Evolutionary conservation across 1,284 basidiomycete genomes (phyloP), one percentile per base, ranked within the genome.

Genomic region (Rhodofomes roseus): DNA sequence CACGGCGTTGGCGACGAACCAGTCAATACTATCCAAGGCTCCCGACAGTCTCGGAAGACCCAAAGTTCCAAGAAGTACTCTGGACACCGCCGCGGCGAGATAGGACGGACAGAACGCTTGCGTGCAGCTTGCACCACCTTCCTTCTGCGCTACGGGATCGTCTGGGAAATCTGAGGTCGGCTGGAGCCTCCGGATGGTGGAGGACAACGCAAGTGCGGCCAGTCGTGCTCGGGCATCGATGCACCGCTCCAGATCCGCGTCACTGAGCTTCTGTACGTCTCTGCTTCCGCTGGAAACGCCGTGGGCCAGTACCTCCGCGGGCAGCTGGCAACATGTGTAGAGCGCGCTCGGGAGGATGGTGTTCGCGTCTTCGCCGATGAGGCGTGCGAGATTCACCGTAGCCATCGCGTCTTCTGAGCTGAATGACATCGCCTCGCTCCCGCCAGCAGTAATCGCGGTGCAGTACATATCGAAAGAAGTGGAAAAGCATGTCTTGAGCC

Each of bases 331-430:
- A 27, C 58, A 60, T 2, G 14, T 52, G 20, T 44, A 44, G 16
- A 62, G 39, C 4, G 61, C 61, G 16, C 36, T 23, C 40, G 61
- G 61, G 22, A 62, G 58, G 48, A 62, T 51, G 14, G 40, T 23
- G 16, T 20, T 31, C 16, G 43, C 46, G 23, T 46, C 56, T 14
- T 52, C 50, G 31, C 50, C 50, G 20, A 54, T 53, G 40, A 62
- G 59, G 16, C 58, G 61, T 9, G 61, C 61, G 54, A 62, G 56
- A 22, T 60, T 58, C 29, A 62, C 54, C 46, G 59, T 54, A 25
- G 54, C 36, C 22, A 62, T 58, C 25, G 58, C 56, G 25, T 55
- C 56, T 20, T n/a, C 37, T n/a, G 50, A 25, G 14, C 5, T 37
- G 34, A 29, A 37, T n/a, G 29, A 11, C 18, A 52, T 23, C 14